A percentile compares a stretch with the other conserved stretches of the same genome.
Evolutionary conservation across 768 basidiomycete genomes (phyloP).

Genomic region (Tulasnella sp.): DNA sequence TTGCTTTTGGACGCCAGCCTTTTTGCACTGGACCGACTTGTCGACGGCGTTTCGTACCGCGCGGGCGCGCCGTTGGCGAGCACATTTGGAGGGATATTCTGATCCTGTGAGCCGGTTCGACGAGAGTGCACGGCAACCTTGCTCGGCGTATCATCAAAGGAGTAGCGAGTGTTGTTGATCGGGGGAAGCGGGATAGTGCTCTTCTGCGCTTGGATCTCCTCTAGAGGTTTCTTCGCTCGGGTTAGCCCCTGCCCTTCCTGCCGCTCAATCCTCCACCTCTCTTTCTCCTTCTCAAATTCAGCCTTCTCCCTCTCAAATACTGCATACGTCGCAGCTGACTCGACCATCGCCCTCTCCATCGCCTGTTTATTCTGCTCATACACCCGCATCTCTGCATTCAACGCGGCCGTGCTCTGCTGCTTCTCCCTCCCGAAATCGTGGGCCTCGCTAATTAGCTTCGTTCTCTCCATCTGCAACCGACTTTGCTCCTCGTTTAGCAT

Average conservation of each 20-base stretch:
- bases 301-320: slow-evolving; percentile 15
- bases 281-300: slow-evolving; percentile 16
- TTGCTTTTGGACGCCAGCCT: slow-evolving; percentile 17
- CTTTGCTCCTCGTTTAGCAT: slow-evolving; percentile 45
- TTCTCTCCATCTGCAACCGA: slow-evolving; percentile 17
- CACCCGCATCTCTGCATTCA: slow-evolving; percentile 4
- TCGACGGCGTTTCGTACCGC: too few relatives aligned
- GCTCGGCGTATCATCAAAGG: slow-evolving; percentile 13
- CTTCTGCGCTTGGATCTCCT: slow-evolving; percentile 40
- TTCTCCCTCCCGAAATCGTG: slow-evolving; percentile 13
- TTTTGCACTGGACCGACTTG: background rate
- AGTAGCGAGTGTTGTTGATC: slow-evolving; percentile 3
- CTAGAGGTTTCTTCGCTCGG: slow-evolving; percentile 43
- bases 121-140: slow-evolving; percentile 1
- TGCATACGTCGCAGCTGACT: slow-evolving; percentile 4
- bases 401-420: background rate
- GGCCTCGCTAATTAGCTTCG: slow-evolving; percentile 11
- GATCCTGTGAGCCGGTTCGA: slow-evolving; percentile 11
- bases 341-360: background rate
- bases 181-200: slow-evolving; percentile 14
- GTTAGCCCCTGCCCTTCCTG: background rate
- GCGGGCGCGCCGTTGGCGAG: background rate
- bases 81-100: slow-evolving; percentile 9
- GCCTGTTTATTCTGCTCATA: slow-evolving; percentile 11
- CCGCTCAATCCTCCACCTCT: slow-evolving; percentile 8